A percentile compares a stretch with the other conserved stretches of the same genome.
Evolutionary conservation across 2,329 filamentous ascomycete species (phyloP).

Genomic region (Trichoderma hamatum): DNA sequence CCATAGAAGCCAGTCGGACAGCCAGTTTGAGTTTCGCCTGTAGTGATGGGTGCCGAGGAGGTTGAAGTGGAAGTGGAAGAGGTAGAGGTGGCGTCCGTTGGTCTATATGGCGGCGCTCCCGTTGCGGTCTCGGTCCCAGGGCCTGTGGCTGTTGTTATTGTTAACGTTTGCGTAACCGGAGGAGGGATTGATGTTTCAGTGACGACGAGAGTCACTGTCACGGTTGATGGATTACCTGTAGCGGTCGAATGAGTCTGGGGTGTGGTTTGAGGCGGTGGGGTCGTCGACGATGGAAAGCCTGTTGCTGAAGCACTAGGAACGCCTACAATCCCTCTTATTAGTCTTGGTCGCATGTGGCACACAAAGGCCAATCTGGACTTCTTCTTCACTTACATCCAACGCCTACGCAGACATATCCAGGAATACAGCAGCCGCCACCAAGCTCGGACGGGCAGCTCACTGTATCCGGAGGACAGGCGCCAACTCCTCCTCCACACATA

Average conservation of each 20-base stretch:
- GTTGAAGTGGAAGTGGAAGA: neutral
- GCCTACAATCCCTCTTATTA: slow-evolving; percentile 31
- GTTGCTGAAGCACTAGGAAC: slow-evolving; percentile 41
- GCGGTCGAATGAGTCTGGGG: slow-evolving; percentile 47
- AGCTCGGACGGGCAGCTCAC: slow-evolving; percentile 65
- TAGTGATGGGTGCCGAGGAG: neutral
- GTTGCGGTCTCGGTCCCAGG: slow-evolving; percentile 44
- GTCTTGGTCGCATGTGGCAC: neutral
- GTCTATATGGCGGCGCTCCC: slow-evolving; percentile 52
- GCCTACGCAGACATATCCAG: slow-evolving; percentile 69
- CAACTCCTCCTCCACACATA: slow-evolving; percentile 65
- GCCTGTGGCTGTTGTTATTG: slow-evolving; percentile 44
- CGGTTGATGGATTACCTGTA: slow-evolving; percentile 44
- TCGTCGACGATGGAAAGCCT: slow-evolving; percentile 28
- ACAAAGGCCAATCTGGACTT: neutral
- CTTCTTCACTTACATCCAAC: slow-evolving; percentile 65
- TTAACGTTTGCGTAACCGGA: slow-evolving; percentile 44
- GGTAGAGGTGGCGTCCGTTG: slow-evolving; percentile 31
- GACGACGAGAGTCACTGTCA: slow-evolving; percentile 46
- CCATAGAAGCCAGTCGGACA: slow-evolving; percentile 94
- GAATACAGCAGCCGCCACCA: slow-evolving; percentile 76
- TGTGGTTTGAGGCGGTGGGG: slow-evolving; percentile 36
- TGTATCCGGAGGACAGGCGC: slow-evolving; percentile 63
- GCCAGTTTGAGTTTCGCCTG: slow-evolving; percentile 39
- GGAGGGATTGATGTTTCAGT: slow-evolving; percentile 43